Conservation (phyloP, 164 flowering plant species). For the Umbilicus rupestris region DNA sequence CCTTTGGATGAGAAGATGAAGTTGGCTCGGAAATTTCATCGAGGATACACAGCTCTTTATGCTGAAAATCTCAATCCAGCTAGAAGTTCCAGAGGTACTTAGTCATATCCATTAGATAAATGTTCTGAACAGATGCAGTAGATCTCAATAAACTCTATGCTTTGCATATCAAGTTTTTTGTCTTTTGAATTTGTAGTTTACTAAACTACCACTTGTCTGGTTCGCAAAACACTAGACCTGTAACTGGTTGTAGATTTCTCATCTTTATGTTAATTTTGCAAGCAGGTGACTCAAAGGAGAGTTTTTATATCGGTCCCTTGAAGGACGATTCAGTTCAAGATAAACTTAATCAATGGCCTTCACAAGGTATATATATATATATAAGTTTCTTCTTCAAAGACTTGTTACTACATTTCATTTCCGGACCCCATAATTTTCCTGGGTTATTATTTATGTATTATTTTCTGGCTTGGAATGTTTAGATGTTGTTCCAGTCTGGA, state of each 20-base stretch:
- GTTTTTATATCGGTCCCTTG: conserved; percentile 62
- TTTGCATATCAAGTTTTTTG: background rate
- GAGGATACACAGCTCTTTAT: conserved; percentile 67
- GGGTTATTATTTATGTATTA: background rate
- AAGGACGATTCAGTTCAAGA: conserved; percentile 16
- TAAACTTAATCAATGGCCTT: conserved; percentile 71
- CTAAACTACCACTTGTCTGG: background rate
- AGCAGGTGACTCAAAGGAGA: conserved; percentile 79
- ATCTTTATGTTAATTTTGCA: conserved; percentile 2
- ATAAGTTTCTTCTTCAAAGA: background rate
- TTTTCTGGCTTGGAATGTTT: conserved; percentile 20
- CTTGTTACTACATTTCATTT: background rate
- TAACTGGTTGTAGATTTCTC: background rate
- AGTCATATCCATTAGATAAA: background rate
- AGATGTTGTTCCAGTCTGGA: conserved; percentile 63
- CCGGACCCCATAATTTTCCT: background rate
- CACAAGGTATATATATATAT: conserved; percentile 44
- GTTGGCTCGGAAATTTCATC: conserved; percentile 33
- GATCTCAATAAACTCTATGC: background rate
- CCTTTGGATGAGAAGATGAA: conserved; percentile 65
- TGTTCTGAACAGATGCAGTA: background rate
- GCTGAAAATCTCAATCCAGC: conserved; percentile 58
- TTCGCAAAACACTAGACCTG: background rate
- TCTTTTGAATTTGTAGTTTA: background rate
- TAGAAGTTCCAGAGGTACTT: conserved; percentile 39